phyloP scores from a whole-genome alignment of 2,329 filamentous ascomycete species.

The Fusarium tjaetaba region DNA sequence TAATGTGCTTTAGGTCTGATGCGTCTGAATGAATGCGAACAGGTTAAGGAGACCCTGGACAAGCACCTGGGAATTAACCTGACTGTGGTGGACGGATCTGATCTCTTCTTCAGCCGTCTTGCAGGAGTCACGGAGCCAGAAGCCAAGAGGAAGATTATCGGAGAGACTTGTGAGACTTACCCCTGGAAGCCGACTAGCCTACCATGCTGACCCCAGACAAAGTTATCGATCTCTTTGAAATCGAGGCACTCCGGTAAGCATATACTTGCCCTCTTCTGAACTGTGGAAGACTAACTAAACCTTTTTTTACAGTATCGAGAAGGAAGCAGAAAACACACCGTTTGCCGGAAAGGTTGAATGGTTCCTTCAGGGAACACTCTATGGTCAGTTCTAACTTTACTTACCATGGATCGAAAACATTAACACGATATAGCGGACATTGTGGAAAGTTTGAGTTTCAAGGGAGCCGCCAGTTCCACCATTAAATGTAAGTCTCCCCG shows the following conservation, averaged over 20 bases:
- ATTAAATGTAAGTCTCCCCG: not conserved
- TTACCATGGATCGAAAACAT: not conserved
- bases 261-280: not conserved
- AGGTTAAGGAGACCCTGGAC: not conserved
- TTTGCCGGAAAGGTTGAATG: not conserved
- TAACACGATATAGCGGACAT: not conserved
- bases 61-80: not conserved
- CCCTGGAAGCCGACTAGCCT: not conserved
- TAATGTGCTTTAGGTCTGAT: not conserved
- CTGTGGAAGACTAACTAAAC: not conserved
- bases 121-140: not conserved
- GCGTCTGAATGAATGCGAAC: not conserved
- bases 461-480: conserved; percentile 18
- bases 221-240: not conserved
- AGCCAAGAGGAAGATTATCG: not conserved
- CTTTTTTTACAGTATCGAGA: not conserved
- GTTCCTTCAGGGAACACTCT: not conserved
- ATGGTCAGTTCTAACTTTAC: not conserved
- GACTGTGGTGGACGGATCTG: not conserved
- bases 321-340: not conserved
- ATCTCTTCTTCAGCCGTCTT: not conserved
- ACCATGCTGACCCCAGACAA: not conserved
- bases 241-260: not conserved
- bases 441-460: conserved; percentile 21
- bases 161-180: conserved; percentile 7